Conservation (phyloP, 2,329 filamentous ascomycete genomes). For the Fragosphaeria purpurea region DNA sequence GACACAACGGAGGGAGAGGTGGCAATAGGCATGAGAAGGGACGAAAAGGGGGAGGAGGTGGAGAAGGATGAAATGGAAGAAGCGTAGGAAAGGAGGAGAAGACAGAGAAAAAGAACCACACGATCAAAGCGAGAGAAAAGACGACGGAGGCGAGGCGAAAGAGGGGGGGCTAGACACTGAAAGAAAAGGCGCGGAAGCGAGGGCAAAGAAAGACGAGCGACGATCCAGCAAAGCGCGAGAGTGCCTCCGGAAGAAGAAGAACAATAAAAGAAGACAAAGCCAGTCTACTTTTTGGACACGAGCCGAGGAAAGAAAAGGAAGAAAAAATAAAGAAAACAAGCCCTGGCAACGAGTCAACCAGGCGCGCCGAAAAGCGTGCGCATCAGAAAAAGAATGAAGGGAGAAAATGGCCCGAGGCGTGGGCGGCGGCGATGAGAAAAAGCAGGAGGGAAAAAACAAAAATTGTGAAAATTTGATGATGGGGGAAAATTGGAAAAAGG, state of each 20-base stretch:
- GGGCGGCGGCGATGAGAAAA: neutral
- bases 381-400: neutral
- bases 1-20: constrained; percentile 59
- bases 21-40: constrained; percentile 81
- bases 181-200: constrained; percentile 18
- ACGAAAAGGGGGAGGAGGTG: constrained; percentile 19
- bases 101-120: constrained; percentile 10
- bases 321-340: neutral
- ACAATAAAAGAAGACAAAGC: neutral
- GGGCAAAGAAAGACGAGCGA: constrained; percentile 20
- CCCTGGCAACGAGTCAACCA: too few relatives aligned
- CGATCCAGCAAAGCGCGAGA: neutral
- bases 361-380: too few relatives aligned
- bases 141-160: constrained; percentile 5
- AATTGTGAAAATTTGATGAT: neutral
- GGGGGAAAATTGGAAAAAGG: constrained; percentile 1
- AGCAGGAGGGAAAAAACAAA: neutral
- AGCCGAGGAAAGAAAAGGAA: neutral
- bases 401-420: neutral
- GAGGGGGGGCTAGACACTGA: constrained; percentile 12
- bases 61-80: constrained; percentile 12
- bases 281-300: too few relatives aligned
- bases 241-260: constrained; percentile 3
- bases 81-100: neutral
- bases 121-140: constrained; percentile 15